phyloP scores from a whole-genome alignment of 2,329 filamentous ascomycete species.

The Teratosphaeria gauchensis region DNA sequence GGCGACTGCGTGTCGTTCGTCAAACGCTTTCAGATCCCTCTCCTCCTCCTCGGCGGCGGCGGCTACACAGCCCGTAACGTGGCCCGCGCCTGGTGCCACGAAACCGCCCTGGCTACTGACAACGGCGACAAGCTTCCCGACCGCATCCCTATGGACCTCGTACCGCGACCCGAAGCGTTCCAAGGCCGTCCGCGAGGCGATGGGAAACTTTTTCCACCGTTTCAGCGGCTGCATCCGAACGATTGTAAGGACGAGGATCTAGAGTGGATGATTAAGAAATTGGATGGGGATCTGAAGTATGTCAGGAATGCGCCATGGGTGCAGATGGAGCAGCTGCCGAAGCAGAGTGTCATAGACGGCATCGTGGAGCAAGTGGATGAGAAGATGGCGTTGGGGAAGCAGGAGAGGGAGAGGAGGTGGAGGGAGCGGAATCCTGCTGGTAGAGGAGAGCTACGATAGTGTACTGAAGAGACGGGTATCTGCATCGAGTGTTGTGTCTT shows the following conservation, averaged over 20 bases:
- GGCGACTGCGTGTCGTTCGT: conserved; percentile 84
- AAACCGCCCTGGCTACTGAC: conserved; percentile 82
- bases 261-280: conserved; percentile 66
- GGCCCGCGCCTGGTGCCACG: conserved; percentile 91
- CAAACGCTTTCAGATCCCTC: conserved; percentile 68
- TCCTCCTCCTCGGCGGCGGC: conserved; percentile 86
- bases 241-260: conserved; percentile 70
- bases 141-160: conserved; percentile 60
- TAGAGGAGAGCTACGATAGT: conserved; percentile 29
- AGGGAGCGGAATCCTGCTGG: conserved; percentile 38
- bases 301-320: conserved; percentile 78
- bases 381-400: conserved; percentile 41
- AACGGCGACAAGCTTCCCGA: conserved; percentile 60
- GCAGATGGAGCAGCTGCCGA: conserved; percentile 67
- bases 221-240: conserved; percentile 54
- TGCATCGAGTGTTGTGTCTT: not conserved
- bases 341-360: conserved; percentile 51
- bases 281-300: conserved; percentile 79
- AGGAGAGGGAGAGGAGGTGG: conserved; percentile 31
- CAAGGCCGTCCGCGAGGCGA: conserved; percentile 60
- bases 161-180: conserved; percentile 83
- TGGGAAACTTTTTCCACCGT: conserved; percentile 68
- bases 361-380: conserved; percentile 62
- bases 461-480: not conserved
- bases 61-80: conserved; percentile 97